phyloP scores from a whole-genome alignment of 2,329 filamentous ascomycete genomes.

The Hypoxylon sp. region DNA sequence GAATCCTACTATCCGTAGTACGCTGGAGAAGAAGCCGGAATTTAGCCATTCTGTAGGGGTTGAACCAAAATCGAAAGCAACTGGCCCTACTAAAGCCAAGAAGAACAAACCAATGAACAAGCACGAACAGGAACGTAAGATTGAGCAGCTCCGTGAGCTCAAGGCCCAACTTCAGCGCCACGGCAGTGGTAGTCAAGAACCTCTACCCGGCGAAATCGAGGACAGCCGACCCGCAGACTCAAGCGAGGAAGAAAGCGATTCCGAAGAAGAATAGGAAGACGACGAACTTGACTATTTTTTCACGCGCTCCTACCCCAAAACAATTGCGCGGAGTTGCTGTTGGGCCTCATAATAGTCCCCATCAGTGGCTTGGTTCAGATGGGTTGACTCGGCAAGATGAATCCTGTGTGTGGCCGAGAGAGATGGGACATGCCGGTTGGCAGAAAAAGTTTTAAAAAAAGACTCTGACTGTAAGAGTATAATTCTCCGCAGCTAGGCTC shows the following conservation, averaged over 20 bases:
- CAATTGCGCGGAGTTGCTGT: not conserved
- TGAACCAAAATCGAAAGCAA: slow-evolving; percentile 48
- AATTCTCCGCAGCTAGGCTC: slow-evolving; percentile 19
- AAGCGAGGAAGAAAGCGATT: slow-evolving; percentile 52
- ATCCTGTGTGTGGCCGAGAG: not conserved
- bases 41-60: slow-evolving; percentile 47
- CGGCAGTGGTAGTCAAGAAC: slow-evolving; percentile 61
- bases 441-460: slow-evolving; percentile 7
- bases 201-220: slow-evolving; percentile 48
- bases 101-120: slow-evolving; percentile 86
- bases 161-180: slow-evolving; percentile 65
- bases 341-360: slow-evolving; percentile 6
- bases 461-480: slow-evolving; percentile 29
- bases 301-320: not conserved
- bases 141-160: slow-evolving; percentile 73
- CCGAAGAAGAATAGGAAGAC: slow-evolving; percentile 50
- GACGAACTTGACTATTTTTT: slow-evolving; percentile 1
- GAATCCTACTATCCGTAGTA: slow-evolving; percentile 56
- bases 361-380: slow-evolving; percentile 15
- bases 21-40: slow-evolving; percentile 55
- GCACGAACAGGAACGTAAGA: slow-evolving; percentile 77
- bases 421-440: not conserved
- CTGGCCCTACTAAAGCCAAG: slow-evolving; percentile 69
- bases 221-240: slow-evolving; percentile 46
- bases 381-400: not conserved